Conservation (phyloP, 2,329 filamentous ascomycete species). For the Alternaria arbusti region DNA sequence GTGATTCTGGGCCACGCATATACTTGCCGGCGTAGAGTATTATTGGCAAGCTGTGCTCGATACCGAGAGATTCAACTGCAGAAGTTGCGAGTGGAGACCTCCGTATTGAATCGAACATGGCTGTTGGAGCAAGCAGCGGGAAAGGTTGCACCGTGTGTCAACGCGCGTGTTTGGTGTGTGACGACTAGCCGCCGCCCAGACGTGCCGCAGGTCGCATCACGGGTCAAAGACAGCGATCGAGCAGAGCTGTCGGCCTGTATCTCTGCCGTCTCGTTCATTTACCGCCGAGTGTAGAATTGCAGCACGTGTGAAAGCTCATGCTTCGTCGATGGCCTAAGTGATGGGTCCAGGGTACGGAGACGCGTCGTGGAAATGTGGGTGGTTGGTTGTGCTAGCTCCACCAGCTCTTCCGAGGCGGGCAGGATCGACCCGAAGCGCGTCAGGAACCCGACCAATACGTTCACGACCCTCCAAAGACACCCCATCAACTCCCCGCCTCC, state of each 20-base stretch:
- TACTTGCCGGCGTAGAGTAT: neutral
- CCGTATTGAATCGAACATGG: neutral
- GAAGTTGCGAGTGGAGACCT: neutral
- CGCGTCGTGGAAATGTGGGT: neutral
- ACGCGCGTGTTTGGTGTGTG: neutral
- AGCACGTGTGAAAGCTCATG: neutral
- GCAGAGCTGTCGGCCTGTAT: neutral
- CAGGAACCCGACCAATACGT: neutral
- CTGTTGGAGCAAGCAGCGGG: neutral
- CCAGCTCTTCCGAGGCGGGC: neutral
- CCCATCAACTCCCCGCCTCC: neutral
- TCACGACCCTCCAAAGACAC: neutral
- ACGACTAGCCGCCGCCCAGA: slow-evolving; percentile 2
- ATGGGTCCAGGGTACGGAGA: neutral
- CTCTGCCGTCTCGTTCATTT: neutral
- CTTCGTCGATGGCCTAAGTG: neutral
- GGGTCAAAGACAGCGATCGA: neutral
- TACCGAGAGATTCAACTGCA: neutral
- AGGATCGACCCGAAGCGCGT: neutral
- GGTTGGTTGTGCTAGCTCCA: neutral
- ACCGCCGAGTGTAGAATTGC: neutral
- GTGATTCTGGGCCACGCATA: neutral
- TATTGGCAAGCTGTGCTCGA: neutral
- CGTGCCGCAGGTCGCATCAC: slow-evolving; percentile 7
- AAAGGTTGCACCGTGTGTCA: neutral